Evolutionary conservation across 2,329 filamentous ascomycete species (phyloP), one percentile per base, ranked within the genome.

Genomic region (Colletotrichum sp.): DNA sequence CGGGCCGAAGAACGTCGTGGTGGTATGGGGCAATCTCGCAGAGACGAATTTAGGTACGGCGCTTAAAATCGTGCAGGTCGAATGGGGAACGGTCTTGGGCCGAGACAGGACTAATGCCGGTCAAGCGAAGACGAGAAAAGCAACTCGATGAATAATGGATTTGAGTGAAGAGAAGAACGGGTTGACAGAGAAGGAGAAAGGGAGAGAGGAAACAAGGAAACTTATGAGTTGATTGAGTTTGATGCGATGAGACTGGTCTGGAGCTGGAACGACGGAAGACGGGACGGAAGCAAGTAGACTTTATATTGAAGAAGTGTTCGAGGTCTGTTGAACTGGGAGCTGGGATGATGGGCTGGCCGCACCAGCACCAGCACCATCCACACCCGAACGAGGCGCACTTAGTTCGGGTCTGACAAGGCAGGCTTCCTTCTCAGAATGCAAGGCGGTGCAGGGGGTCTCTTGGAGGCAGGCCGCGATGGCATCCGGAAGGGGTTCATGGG

Each of bases 61-160:
- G 74, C 74, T 76, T 76, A 76, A 70, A 52, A 55, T 65, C 43
- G 71, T 68, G 72, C 39, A 52, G 48, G 65, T 60, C 34, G 36
- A 36, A 60, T 70, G 65, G 66, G 60, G 52, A 24, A 30, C 64
- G 30, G 21, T 36, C 59, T 67, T 71, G 67, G 63, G 21, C 66
- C 61, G 67, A 76, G 74, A 75, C 66, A 67, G 66, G 21, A 63
- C 66, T 76, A 76, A 76, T 71, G 74, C 43, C 71, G 74, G 74
- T 48, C 71, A 75, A 57, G 66, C 67, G 30, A 61, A 55, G 66
- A 59, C 21, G 32, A 66, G 7, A 55, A 36, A 63, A 26, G 55
- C 28, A 68, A 43, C 28, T 15, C 48, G 6, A 21, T 32, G 30
- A 43, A n/a, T 21, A 18, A 43, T 24, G n/a, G 26, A 24, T 32